Conservation (phyloP, 2,329 filamentous ascomycete genomes). For the Diaporthe vexans region DNA sequence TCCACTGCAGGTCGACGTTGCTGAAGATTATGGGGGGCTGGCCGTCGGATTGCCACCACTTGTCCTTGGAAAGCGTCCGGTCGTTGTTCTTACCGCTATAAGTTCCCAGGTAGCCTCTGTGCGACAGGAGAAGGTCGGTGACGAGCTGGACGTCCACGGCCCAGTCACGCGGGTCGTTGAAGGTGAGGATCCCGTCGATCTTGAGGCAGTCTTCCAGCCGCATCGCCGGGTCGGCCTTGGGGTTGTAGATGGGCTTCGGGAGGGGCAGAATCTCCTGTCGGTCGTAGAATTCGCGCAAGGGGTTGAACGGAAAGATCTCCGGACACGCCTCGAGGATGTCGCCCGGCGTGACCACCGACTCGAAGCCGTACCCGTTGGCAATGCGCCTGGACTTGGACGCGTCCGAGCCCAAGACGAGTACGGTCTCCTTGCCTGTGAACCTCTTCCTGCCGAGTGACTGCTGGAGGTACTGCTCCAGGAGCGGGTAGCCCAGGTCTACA, state of each 20-base stretch:
- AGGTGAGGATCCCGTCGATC: slow-evolving; percentile 92
- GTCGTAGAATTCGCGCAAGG: slow-evolving; percentile 75
- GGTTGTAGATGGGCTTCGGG: slow-evolving; percentile 55
- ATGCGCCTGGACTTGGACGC: slow-evolving; percentile 78
- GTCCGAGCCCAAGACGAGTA: slow-evolving; percentile 81
- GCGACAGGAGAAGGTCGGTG: slow-evolving; percentile 84
- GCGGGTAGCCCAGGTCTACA: slow-evolving; percentile 55
- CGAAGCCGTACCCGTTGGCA: slow-evolving; percentile 84
- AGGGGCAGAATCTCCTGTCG: slow-evolving; percentile 68
- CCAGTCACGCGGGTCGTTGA: slow-evolving; percentile 98
- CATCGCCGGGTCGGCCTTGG: slow-evolving; percentile 42
- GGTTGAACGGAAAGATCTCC: slow-evolving; percentile 86
- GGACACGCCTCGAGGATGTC: slow-evolving; percentile 85
- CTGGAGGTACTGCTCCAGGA: slow-evolving; percentile 20
- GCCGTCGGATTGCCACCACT: slow-evolving; percentile 84
- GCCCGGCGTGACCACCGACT: slow-evolving; percentile 84
- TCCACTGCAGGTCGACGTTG: slow-evolving; percentile 93
- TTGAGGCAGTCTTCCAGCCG: slow-evolving; percentile 67
- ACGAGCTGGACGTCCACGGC: slow-evolving; percentile 90
- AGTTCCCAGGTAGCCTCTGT: slow-evolving; percentile 84
- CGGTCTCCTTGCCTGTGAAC: slow-evolving; percentile 66
- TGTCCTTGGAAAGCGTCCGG: slow-evolving; percentile 69
- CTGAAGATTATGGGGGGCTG: slow-evolving; percentile 89
- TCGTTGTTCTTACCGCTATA: slow-evolving; percentile 80
- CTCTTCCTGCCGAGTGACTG: slow-evolving; percentile 54